Conservation (phyloP, 1,284 basidiomycete species). For the Butyriboletus appendiculatus region DNA sequence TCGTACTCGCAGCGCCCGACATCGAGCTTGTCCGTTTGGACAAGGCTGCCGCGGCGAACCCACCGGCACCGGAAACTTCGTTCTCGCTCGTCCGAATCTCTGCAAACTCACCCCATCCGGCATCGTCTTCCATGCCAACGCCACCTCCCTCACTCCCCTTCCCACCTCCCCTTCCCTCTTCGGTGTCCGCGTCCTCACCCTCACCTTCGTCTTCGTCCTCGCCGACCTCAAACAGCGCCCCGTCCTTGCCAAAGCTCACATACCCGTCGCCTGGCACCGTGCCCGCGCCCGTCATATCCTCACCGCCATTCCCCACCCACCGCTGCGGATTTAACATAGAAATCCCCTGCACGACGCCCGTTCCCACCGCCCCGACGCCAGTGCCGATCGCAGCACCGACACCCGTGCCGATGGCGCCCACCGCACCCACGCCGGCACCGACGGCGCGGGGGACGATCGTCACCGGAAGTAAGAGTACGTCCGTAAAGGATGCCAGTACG, state of each 20-base stretch:
- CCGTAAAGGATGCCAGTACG: slow-evolving; percentile 89
- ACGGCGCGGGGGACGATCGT: slow-evolving; percentile 93
- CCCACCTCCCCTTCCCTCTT: slow-evolving; percentile 3
- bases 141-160: slow-evolving; percentile 3
- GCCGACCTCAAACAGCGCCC: slow-evolving; percentile 62
- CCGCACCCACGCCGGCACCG: slow-evolving; percentile 63
- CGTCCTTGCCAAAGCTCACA: slow-evolving; percentile 42
- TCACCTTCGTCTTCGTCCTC: slow-evolving; percentile 50
- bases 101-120: slow-evolving; percentile 27
- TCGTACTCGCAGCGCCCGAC: not conserved
- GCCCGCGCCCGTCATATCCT: slow-evolving; percentile 30
- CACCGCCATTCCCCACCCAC: slow-evolving; percentile 54
- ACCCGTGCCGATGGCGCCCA: slow-evolving; percentile 48
- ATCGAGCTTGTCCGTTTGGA: not conserved
- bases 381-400: slow-evolving; percentile 72
- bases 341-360: slow-evolving; percentile 81
- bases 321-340: slow-evolving; percentile 86
- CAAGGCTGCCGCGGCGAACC: not conserved
- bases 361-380: slow-evolving; percentile 61
- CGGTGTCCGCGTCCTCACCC: slow-evolving; percentile 21
- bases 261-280: slow-evolving; percentile 19
- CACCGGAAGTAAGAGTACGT: slow-evolving; percentile 88
- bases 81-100: slow-evolving; percentile 4
- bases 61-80: not conserved
- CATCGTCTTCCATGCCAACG: slow-evolving; percentile 25